These are phyloP conservation scores for Botrytis tulipae DNA, from an alignment of 2,329 filamentous ascomycete species.

Conservation along the genomic window DNA sequence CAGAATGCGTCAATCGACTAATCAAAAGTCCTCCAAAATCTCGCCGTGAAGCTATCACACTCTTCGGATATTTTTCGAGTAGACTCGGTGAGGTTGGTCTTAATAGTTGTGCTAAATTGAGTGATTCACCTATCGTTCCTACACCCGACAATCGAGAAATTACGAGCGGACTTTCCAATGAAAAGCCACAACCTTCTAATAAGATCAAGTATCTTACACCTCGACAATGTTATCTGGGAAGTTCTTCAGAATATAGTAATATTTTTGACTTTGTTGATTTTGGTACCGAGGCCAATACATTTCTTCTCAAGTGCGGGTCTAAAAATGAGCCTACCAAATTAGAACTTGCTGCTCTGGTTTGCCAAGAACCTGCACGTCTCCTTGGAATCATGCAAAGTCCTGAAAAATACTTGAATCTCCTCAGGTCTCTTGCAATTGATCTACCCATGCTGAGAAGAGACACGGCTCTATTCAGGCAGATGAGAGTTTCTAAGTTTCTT, in stretches of 20 bases:
- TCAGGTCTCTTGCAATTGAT: constrained; percentile 77
- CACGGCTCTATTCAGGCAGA: constrained; percentile 70
- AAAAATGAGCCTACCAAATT: constrained; percentile 85
- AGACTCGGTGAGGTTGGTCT: constrained; percentile 71
- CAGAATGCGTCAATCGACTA: constrained; percentile 71
- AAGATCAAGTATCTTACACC: constrained; percentile 61
- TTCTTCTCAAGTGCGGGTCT: constrained; percentile 83
- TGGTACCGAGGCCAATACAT: constrained; percentile 80
- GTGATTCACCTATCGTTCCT: constrained; percentile 69
- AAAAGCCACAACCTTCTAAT: constrained; percentile 43
- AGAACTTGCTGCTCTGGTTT: constrained; percentile 82
- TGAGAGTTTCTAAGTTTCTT: constrained; percentile 74
- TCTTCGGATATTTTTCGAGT: constrained; percentile 82
- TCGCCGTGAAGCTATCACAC: constrained; percentile 60
- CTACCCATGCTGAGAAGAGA: constrained; percentile 70
- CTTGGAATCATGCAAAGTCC: constrained; percentile 75
- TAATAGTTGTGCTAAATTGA: constrained; percentile 58
- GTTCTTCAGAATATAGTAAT: constrained; percentile 67
- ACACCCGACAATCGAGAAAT: constrained; percentile 45
- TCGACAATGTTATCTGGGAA: constrained; percentile 76
- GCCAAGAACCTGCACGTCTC: constrained; percentile 77
- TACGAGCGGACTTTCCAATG: constrained; percentile 30
- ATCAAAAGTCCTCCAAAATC: constrained; percentile 69
- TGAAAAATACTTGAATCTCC: constrained; percentile 82
- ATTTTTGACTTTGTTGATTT: constrained; percentile 99